Conservation (phyloP, 257 asterid species). For the Solanum piurae region DNA sequence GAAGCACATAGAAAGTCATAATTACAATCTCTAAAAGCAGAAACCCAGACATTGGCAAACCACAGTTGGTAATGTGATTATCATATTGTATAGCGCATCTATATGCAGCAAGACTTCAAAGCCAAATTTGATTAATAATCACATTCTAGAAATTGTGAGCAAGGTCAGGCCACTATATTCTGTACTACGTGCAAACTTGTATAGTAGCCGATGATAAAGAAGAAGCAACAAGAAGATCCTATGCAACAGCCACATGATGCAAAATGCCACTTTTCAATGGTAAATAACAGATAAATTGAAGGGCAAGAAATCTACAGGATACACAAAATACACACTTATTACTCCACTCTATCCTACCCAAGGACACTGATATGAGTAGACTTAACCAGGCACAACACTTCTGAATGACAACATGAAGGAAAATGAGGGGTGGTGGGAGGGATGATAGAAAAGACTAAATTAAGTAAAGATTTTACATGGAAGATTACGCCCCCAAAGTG, state of each 20-base stretch:
- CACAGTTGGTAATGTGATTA: not conserved
- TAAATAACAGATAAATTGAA: not conserved
- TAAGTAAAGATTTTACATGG: conserved; percentile 19
- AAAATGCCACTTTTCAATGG: not conserved
- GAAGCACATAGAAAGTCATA: not conserved
- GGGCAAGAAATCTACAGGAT: not conserved
- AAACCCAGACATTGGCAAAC: not conserved
- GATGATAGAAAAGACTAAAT: not conserved
- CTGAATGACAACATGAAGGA: not conserved
- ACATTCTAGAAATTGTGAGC: not conserved
- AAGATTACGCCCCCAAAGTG: conserved; percentile 38
- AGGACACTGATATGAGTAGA: not conserved
- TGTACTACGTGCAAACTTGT: not conserved
- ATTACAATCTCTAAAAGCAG: not conserved
- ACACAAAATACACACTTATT: not conserved
- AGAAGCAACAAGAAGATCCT: not conserved
- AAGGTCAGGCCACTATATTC: not conserved
- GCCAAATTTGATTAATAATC: not conserved
- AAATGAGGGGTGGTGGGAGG: not conserved
- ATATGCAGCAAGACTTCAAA: not conserved
- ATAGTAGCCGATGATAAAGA: not conserved
- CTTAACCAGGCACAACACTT: not conserved
- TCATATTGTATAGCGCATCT: not conserved
- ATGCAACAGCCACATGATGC: not conserved
- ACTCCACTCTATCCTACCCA: not conserved